Conservation (phyloP, 768 basidiomycete species). For the Lactarius tabidus region DNA sequence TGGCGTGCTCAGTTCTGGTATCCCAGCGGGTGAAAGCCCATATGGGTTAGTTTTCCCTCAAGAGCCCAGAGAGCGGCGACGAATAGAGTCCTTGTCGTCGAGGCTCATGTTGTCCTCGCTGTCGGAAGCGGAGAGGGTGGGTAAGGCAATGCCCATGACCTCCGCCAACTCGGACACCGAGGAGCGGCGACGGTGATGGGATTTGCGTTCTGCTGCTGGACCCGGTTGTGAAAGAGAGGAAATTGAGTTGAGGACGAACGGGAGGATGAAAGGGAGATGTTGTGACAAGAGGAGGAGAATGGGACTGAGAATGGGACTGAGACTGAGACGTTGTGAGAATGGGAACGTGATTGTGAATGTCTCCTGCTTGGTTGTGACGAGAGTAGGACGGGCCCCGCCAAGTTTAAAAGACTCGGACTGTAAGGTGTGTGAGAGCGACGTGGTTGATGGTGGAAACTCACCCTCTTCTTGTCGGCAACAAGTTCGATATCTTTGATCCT, state of each 20-base stretch:
- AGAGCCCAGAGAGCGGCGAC: slow-evolving; percentile 83
- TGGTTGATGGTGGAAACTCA: slow-evolving; percentile 20
- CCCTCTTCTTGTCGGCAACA: slow-evolving; percentile 42
- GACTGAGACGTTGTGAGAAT: slow-evolving; percentile 51
- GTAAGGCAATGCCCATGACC: no score
- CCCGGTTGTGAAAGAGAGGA: slow-evolving; percentile 53
- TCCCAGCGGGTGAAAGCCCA: slow-evolving; percentile 70
- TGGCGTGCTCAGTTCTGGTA: slow-evolving; percentile 61
- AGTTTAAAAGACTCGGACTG: slow-evolving; percentile 71
- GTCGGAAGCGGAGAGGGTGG: no score
- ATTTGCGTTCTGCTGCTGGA: slow-evolving; percentile 75
- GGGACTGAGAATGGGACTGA: slow-evolving; percentile 32
- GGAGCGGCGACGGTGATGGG: no score
- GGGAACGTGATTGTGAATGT: slow-evolving; percentile 54
- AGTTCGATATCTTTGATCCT: slow-evolving; percentile 34
- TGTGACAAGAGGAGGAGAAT: slow-evolving; percentile 31
- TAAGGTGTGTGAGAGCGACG: not conserved
- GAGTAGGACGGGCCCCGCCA: slow-evolving; percentile 40
- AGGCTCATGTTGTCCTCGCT: no score
- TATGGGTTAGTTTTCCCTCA: slow-evolving; percentile 70
- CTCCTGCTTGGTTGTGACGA: slow-evolving; percentile 34
- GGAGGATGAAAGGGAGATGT: slow-evolving; percentile 29
- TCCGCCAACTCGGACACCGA: no score
- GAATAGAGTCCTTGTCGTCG: no score
- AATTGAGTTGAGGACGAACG: slow-evolving; percentile 30